Evolutionary conservation across 177 flowering plant species (phyloP).

Genomic region (Vitis hybrid): DNA sequence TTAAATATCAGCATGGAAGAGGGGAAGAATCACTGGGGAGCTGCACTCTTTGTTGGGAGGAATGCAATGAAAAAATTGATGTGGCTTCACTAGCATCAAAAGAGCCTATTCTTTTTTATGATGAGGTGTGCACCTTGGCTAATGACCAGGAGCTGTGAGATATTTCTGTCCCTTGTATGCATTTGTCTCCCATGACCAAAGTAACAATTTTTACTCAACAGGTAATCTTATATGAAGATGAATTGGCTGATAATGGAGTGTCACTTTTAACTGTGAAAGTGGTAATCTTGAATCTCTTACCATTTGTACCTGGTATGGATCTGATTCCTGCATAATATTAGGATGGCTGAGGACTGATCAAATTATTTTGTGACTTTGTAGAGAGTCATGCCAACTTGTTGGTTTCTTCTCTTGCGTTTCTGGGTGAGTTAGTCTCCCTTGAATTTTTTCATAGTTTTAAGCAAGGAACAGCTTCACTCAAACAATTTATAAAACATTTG

Average conservation of each 20-base stretch:
- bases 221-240: constrained; percentile 94
- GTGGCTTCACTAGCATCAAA: constrained; percentile 66
- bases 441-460: background rate
- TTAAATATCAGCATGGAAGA: constrained; percentile 25
- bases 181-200: constrained; percentile 4
- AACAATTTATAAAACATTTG: too few species aligned
- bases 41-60: constrained; percentile 64
- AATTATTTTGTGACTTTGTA: constrained; percentile 30
- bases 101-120: constrained; percentile 97
- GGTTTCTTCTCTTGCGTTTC: constrained; percentile 96
- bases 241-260: constrained; percentile 86
- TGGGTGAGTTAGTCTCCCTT: constrained; percentile 67
- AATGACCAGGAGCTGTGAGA: constrained; percentile 2
- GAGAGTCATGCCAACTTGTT: constrained; percentile 97
- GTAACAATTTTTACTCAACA: constrained; percentile 28
- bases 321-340: background rate
- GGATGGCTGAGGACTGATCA: constrained; percentile 1
- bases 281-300: constrained; percentile 38
- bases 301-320: background rate
- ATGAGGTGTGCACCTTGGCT: constrained; percentile 59
- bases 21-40: constrained; percentile 22
- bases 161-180: background rate
- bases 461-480: background rate
- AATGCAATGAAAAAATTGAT: constrained; percentile 72
- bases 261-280: constrained; percentile 94